phyloP scores from a whole-genome alignment of 306 rosid genomes.

The Quercus bicolor region DNA sequence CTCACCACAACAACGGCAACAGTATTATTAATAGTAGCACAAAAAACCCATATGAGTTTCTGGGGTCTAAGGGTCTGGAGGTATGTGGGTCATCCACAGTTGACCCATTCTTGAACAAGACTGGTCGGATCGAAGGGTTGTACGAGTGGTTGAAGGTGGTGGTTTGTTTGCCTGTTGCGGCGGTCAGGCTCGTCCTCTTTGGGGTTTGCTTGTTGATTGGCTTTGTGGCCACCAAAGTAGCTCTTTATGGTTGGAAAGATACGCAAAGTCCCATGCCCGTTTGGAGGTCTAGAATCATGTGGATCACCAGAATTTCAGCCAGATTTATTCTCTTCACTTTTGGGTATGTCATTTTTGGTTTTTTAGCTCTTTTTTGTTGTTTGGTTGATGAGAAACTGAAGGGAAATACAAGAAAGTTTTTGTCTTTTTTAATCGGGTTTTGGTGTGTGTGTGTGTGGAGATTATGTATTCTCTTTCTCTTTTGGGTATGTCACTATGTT shows the following conservation, averaged over 20 bases:
- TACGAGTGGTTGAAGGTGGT: slow-evolving; percentile 70
- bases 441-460: too few relatives aligned
- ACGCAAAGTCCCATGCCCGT: slow-evolving; percentile 71
- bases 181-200: slow-evolving; percentile 53
- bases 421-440: not conserved
- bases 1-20: too few relatives aligned
- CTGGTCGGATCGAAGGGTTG: slow-evolving; percentile 44
- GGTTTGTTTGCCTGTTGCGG: slow-evolving; percentile 56
- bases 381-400: not conserved
- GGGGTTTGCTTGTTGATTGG: slow-evolving; percentile 61
- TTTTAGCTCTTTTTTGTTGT: not conserved
- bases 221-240: slow-evolving; percentile 62
- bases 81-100: slow-evolving; percentile 49
- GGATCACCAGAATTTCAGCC: slow-evolving; percentile 70
- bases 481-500: too few relatives aligned
- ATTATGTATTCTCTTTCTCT: too few relatives aligned
- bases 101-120: slow-evolving; percentile 71
- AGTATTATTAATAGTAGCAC: not conserved
- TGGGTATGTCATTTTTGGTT: slow-evolving; percentile 44
- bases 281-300: slow-evolving; percentile 82
- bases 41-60: slow-evolving; percentile 37
- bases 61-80: slow-evolving; percentile 50
- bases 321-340: slow-evolving; percentile 83
- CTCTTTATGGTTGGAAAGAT: slow-evolving; percentile 81
- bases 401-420: not conserved